These are phyloP conservation scores for Cucurbita maxima DNA, from an alignment of 306 rosid species.

Conservation along the genomic window DNA sequence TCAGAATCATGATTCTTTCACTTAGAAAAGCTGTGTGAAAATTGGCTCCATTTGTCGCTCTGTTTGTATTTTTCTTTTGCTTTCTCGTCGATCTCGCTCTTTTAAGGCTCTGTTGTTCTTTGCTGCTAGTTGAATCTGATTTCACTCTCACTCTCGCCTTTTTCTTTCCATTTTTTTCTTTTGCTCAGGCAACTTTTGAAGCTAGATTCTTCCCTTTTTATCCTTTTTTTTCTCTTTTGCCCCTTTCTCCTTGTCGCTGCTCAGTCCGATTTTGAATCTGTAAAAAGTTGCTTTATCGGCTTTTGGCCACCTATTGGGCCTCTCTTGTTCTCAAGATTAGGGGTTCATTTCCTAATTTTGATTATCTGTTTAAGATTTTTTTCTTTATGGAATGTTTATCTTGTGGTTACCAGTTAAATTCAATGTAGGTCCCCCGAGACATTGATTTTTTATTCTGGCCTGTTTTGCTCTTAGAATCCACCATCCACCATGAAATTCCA, in stretches of 20 bases:
- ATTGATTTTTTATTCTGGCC: neutral
- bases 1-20: constrained; percentile 11
- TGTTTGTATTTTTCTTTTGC: neutral
- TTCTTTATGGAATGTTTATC: neutral
- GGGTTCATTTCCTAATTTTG: neutral
- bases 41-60: constrained; percentile 1
- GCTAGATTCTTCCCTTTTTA: constrained; percentile 8
- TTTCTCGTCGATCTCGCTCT: constrained; percentile 12
- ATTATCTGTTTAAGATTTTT: neutral
- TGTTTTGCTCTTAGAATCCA: neutral
- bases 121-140: constrained; percentile 19
- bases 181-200: neutral
- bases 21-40: constrained; percentile 2
- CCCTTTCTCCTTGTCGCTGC: constrained; percentile 2
- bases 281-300: neutral
- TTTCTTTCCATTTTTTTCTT: neutral
- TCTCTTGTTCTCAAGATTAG: neutral
- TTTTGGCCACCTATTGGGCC: neutral
- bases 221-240: constrained; percentile 4
- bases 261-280: constrained; percentile 2
- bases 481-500: neutral
- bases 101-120: constrained; percentile 14
- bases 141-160: neutral
- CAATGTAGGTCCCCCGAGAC: neutral
- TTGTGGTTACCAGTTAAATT: neutral